Percentiles rank a stretch among this genome's conserved stretches.
phyloP scores from a whole-genome alignment of 495 filamentous ascomycete genomes.

The Lasiosphaeria miniovina region DNA sequence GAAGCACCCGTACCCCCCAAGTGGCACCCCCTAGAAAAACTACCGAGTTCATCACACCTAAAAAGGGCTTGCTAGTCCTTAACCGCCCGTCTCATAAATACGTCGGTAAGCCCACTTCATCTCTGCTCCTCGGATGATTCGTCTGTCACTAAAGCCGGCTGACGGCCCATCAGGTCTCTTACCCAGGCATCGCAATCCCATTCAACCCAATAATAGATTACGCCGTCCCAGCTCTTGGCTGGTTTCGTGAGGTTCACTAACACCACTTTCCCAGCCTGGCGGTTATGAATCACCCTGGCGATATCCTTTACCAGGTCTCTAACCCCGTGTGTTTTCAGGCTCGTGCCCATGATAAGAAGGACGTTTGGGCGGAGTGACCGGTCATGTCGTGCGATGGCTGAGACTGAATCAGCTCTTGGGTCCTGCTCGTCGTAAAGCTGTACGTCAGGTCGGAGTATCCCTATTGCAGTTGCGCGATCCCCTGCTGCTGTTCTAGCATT shows the following conservation, averaged over 20 bases:
- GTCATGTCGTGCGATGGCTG: slow-evolving; percentile 15
- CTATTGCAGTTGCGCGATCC: slow-evolving; percentile 14
- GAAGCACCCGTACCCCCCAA: not conserved
- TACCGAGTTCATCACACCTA: too few relatives aligned
- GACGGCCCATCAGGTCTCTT: slow-evolving; percentile 11
- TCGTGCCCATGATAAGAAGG: slow-evolving; percentile 21
- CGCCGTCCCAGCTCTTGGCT: slow-evolving; percentile 11
- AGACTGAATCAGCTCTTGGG: slow-evolving; percentile 17
- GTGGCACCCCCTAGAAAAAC: not conserved
- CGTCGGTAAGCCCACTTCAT: too few relatives aligned
- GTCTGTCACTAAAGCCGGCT: slow-evolving; percentile 7
- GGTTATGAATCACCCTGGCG: slow-evolving; percentile 14
- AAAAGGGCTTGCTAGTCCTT: too few relatives aligned
- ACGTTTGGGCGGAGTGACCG: slow-evolving; percentile 16
- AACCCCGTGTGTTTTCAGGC: slow-evolving; percentile 18
- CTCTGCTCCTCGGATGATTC: not conserved
- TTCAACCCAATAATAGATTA: slow-evolving; percentile 17
- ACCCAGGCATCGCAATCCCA: slow-evolving; percentile 15
- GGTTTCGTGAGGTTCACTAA: slow-evolving; percentile 16
- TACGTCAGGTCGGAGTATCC: slow-evolving; percentile 14
- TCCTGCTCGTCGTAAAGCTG: slow-evolving; percentile 18
- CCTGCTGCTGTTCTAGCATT: slow-evolving; percentile 12
- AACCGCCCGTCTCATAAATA: too few relatives aligned
- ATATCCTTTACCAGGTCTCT: slow-evolving; percentile 17
- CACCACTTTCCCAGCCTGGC: slow-evolving; percentile 16